Evolutionary conservation across 371 early-diverging fungal genomes (phyloP), one percentile per base, ranked within the genome.

Genomic region (Syncephalastrum racemosum): DNA sequence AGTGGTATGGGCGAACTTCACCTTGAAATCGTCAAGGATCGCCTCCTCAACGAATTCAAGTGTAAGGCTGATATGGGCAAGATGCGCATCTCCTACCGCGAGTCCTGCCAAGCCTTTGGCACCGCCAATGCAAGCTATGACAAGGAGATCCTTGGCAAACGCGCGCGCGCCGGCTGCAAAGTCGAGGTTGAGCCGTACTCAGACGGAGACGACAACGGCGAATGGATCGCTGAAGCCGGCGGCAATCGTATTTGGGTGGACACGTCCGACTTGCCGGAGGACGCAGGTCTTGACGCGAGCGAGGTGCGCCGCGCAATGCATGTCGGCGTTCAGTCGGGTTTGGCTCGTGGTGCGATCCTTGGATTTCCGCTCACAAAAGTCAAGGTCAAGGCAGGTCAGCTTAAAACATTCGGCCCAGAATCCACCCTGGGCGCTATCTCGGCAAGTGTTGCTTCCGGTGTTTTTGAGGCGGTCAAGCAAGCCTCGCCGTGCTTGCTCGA

Each of bases 1-100:
- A 83, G 89, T 54, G 98, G 98, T 2, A 96, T 97, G 96, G 98
- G 98, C 8, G 97, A 97, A 66, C 80, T 98, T 47, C 98, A 98
- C 66, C 68, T 97, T 20, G 98, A 98, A 52, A 90, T 98, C 16
- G 86, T 93, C 20, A 83, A 82, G 49, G 92, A 93, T 50, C 72
- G 96, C 4, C 71, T 98, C 39, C 44, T 85, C 36, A 87, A 87
- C 36, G 91, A 90, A 18, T 86, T 93, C 64, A 85, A 85, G 48
- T 89, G 92, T 58, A 85, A 87, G 27, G 90, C 90, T 3, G 81
- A 85, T 24, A 82, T 94, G 73, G 97, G 98, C 4, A 80, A 84
- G 47, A 90, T 97, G 78, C 79, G 85, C 47, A 94, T 97, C 59
- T 83, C 90, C 27, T 96, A 94, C 61, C 80, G 96, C 41, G 98